Evolutionary conservation across 2,329 filamentous ascomycete species (phyloP), one percentile per base, ranked within the genome.

Genomic region (Colletotrichum camelliae): DNA sequence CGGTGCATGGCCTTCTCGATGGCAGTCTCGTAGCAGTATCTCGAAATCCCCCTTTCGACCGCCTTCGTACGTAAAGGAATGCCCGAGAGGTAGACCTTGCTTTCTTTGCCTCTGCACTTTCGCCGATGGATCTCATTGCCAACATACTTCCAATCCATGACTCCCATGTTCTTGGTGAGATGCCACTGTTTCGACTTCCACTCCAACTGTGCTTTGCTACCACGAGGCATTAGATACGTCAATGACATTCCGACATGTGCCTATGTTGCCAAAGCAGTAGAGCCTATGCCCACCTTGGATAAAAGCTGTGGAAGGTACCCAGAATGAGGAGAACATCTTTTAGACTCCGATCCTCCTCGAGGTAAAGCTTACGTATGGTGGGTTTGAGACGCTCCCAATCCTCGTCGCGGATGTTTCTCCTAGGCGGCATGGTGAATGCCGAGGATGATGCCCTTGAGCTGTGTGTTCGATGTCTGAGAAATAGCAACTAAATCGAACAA

Each of bases 181-280:
- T n/a, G 43, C 72, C 67, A 71, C 15, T 71, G 60, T 39, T 55
- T 66, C 1, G 71, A 52, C 7, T 66, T 74, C 35, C 35, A 58
- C 15, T 61, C 67, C 12, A 74, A 5, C 4, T 60, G 72, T 4
- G 52, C 29, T 31, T 74, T 74, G 21, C 60, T 74, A 5, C 3
- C 4, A 48, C 2, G 0, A 8, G 35, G 4, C 16, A 4, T 52
- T 21, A 21, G 43, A 52, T 4, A 52, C 7, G 52, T 15, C 6
- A n/a, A 5, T 12, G 6, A 29, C 18, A 4, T 5, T 37, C 1
- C 7, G 24, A 18, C 9, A 57, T 18, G 3, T 21, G 18, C 0
- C 5, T 15, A 2, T 15, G 4, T 7, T n/a, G 27, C 0, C 43
- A 13, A 13, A 21, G n/a, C 21, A 21, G n/a, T n/a, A n/a, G 2